A percentile compares a stretch with the other conserved stretches of the same genome.
Evolutionary conservation across 1,284 basidiomycete species (phyloP).

Genomic region (Takashimella koratensis): DNA sequence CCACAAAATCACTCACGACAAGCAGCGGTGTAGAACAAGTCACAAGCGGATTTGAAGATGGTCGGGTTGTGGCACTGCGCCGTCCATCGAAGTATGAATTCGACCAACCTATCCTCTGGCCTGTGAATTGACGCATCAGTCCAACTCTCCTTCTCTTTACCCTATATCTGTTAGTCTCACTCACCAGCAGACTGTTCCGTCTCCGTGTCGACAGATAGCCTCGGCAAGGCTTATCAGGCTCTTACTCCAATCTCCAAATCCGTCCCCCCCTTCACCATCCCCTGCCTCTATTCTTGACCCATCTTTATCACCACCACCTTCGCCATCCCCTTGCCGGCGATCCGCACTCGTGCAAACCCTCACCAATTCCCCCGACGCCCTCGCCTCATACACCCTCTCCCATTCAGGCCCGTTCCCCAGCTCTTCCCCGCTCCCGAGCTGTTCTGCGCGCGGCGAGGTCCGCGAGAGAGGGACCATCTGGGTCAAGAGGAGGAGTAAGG

Average conservation of each 20-base stretch:
- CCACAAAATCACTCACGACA: slow-evolving; percentile 29
- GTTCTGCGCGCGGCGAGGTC: background rate
- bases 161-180: slow-evolving; percentile 12
- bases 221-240: slow-evolving; percentile 18
- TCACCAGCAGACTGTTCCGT: slow-evolving; percentile 1
- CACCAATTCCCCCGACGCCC: background rate
- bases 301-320: background rate
- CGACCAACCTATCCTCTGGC: background rate
- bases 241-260: slow-evolving; percentile 18
- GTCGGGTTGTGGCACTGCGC: background rate
- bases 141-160: slow-evolving; percentile 22
- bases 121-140: background rate
- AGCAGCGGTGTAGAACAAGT: slow-evolving; percentile 30
- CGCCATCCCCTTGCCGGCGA: background rate
- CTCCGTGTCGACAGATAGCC: slow-evolving; percentile 18
- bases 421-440: background rate
- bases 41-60: slow-evolving; percentile 18
- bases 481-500: background rate
- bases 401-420: background rate
- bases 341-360: background rate
- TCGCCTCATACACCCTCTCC: background rate
- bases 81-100: slow-evolving; percentile 4
- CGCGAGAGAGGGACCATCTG: background rate
- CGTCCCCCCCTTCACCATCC: background rate
- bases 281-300: no score